phyloP scores from a whole-genome alignment of 1,284 basidiomycete species.

The Ustilago vetiveriae region DNA sequence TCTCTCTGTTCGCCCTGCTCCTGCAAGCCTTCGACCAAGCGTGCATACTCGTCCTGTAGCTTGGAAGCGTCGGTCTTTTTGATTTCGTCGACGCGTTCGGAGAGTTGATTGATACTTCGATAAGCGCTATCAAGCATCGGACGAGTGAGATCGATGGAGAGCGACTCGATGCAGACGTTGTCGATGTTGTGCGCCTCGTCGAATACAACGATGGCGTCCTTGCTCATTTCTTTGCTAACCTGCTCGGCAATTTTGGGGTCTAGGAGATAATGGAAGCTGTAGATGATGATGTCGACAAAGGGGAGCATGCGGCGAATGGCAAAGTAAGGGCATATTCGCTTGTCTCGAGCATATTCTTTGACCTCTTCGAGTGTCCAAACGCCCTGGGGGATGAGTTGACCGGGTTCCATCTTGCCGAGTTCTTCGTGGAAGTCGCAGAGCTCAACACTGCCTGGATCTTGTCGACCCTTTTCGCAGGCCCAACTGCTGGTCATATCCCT shows the following conservation, averaged over 20 bases:
- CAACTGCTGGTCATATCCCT: constrained; percentile 90
- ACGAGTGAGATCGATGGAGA: constrained; percentile 96
- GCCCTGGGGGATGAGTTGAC: constrained; percentile 83
- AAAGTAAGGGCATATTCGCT: constrained; percentile 94
- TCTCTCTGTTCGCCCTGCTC: constrained; percentile 71
- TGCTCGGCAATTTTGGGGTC: constrained; percentile 99
- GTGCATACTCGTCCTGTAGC: constrained; percentile 96
- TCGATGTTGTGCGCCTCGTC: constrained; percentile 99
- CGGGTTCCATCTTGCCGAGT: constrained; percentile 81
- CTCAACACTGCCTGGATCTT: constrained; percentile 88
- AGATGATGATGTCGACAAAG: constrained; percentile 95
- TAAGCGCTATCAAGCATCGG: constrained; percentile 97
- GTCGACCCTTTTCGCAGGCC: constrained; percentile 84
- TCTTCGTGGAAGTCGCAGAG: constrained; percentile 96
- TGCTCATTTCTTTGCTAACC: constrained; percentile 95
- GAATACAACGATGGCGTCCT: constrained; percentile 98
- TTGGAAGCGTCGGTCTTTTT: constrained; percentile 92
- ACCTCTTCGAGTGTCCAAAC: constrained; percentile 96
- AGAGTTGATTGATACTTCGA: constrained; percentile 85
- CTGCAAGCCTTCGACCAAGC: constrained; percentile 92
- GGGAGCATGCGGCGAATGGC: constrained; percentile 97
- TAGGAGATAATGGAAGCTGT: constrained; percentile 97
- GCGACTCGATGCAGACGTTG: constrained; percentile 98
- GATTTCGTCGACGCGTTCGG: constrained; percentile 95
- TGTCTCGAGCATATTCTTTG: constrained; percentile 85